Evolutionary conservation across 208 protist genomes (phyloP).

Genomic region (Wallacemonas collosoma): DNA sequence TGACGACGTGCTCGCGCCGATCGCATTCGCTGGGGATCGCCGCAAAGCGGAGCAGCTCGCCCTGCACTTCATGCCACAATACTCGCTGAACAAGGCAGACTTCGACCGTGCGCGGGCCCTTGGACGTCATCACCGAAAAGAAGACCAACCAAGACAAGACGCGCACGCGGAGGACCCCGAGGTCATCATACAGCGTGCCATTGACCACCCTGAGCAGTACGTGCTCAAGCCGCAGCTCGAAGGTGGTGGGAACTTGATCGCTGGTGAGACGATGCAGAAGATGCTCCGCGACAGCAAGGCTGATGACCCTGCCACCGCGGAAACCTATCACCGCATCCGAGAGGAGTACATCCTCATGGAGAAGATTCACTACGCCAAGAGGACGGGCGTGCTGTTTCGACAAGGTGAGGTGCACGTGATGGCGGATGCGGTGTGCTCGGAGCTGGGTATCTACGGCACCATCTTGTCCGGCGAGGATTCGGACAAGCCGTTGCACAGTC

Average conservation of each 20-base stretch:
- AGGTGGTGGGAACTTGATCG: slow-evolving; percentile 94
- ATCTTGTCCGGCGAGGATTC: slow-evolving; percentile 51
- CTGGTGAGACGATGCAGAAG: slow-evolving; percentile 67
- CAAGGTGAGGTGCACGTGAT: slow-evolving; percentile 54
- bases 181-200: slow-evolving; percentile 65
- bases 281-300: slow-evolving; percentile 37
- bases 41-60: slow-evolving; percentile 45
- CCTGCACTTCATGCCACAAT: slow-evolving; percentile 86
- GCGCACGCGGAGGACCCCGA: slow-evolving; percentile 37
- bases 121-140: slow-evolving; percentile 15
- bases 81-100: slow-evolving; percentile 83
- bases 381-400: slow-evolving; percentile 58
- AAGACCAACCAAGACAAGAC: neutral
- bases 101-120: slow-evolving; percentile 25
- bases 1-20: slow-evolving; percentile 56
- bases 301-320: slow-evolving; percentile 18
- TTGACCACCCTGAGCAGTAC: slow-evolving; percentile 71
- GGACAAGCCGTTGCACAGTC: slow-evolving; percentile 38
- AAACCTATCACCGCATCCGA: slow-evolving; percentile 49
- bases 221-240: slow-evolving; percentile 97
- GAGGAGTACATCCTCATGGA: slow-evolving; percentile 93
- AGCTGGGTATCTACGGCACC: slow-evolving; percentile 89
- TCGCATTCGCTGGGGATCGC: slow-evolving; percentile 60
- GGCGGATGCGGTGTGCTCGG: slow-evolving; percentile 70
- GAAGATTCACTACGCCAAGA: slow-evolving; percentile 70